Conservation (phyloP, 352 stramenopile species). For the Phytopythium sindhum region DNA sequence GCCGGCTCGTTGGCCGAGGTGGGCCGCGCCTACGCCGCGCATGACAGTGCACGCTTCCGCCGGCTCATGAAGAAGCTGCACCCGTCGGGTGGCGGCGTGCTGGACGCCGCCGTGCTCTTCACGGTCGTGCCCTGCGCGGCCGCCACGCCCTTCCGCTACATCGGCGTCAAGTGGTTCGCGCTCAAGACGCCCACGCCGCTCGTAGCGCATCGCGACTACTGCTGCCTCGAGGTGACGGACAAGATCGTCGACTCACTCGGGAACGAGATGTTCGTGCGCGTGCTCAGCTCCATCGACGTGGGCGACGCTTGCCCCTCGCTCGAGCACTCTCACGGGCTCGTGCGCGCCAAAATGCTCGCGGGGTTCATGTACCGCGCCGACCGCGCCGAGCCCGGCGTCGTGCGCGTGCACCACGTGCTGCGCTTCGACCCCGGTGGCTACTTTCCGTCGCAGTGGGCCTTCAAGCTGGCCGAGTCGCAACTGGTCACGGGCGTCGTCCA, state of each 20-base stretch:
- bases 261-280: conserved; percentile 84
- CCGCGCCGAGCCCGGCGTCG: conserved; percentile 57
- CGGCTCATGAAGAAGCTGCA: conserved; percentile 85
- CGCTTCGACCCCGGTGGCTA: conserved; percentile 74
- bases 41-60: conserved; percentile 74
- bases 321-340: conserved; percentile 81
- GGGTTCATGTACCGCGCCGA: conserved; percentile 81
- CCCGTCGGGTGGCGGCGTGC: conserved; percentile 30
- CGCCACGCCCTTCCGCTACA: conserved; percentile 73
- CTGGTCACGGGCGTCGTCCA: conserved; percentile 76
- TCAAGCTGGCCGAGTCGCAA: conserved; percentile 82
- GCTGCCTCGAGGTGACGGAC: conserved; percentile 82
- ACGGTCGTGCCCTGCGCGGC: conserved; percentile 77
- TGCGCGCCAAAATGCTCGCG: conserved; percentile 77
- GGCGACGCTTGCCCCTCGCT: conserved; percentile 72
- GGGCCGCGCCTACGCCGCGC: conserved; percentile 66
- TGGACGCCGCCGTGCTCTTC: conserved; percentile 76
- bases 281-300: conserved; percentile 80
- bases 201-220: conserved; percentile 83
- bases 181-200: conserved; percentile 80
- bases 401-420: conserved; percentile 77
- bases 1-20: conserved; percentile 72
- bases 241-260: conserved; percentile 78
- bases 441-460: conserved; percentile 77
- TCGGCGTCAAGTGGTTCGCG: conserved; percentile 87